These are phyloP conservation scores for Leucocoprinus sp. DNA, from an alignment of 768 basidiomycete genomes.

Conservation along the genomic window DNA sequence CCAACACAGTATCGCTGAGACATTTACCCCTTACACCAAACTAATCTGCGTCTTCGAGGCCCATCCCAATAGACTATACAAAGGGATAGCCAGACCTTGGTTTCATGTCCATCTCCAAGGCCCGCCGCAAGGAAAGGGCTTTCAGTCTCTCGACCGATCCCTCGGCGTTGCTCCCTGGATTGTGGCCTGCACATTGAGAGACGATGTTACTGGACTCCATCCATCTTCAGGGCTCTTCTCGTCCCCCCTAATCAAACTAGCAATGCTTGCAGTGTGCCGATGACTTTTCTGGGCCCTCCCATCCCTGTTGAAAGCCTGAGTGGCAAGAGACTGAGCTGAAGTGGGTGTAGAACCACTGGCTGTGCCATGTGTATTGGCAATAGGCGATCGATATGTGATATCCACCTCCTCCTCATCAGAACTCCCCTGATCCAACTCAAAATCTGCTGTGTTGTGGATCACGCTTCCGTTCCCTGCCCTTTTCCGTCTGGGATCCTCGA, in stretches of 20 bases:
- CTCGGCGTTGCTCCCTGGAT: neutral
- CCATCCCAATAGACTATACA: too few relatives aligned
- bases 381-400: conserved; percentile 65
- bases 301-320: conserved; percentile 3
- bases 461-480: conserved; percentile 19
- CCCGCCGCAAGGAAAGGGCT: neutral
- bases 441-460: conserved; percentile 40
- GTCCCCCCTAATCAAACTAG: conserved; percentile 69
- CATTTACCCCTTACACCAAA: too few relatives aligned
- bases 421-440: conserved; percentile 44
- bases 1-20: too few relatives aligned
- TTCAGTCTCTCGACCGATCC: neutral
- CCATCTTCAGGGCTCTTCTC: conserved; percentile 71
- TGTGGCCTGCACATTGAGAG: conserved; percentile 42
- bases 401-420: conserved; percentile 64
- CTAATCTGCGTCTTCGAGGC: too few relatives aligned
- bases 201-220: conserved; percentile 65
- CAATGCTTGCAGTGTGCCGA: conserved; percentile 78
- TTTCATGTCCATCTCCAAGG: neutral
- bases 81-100: neutral
- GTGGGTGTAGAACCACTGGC: conserved; percentile 18
- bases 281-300: conserved; percentile 29
- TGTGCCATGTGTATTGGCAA: conserved; percentile 19
- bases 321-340: conserved; percentile 20
- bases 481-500: conserved; percentile 48